Base-by-base conservation (phyloP, 768 basidiomycete species). In the Coprinopsis strossmayeri region DNA sequence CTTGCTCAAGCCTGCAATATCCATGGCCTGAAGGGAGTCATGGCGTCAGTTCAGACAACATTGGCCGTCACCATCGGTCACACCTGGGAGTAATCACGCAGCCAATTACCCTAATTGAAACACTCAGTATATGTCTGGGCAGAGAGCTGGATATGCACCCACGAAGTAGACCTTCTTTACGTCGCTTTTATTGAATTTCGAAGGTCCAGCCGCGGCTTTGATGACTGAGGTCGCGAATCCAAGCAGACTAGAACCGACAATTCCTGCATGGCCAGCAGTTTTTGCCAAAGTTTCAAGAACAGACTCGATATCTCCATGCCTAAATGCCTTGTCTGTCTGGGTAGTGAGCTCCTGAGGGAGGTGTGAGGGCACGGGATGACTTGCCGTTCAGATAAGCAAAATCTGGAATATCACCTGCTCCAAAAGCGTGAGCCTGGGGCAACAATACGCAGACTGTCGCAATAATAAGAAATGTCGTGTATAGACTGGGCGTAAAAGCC, bases 231-330 rank as follows among this genome's bases (percentile, higher is more conserved):
- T 64, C 0, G 80, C 78, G 47, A 81, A 67, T 3, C 72, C 70
- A 17, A 85, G 58, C 47, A 84, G 64, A 30, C 79, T 68, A 26
- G 68, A 71, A 24, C 73, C 73, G 11, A 66, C 67, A 20, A 63
- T 53, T 11, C 68, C 69, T 23, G 63, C 65, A 48, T 68, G 66
- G 13, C 78, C 77, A 9, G 71, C 77, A 32, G 71, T 69, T 59
- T 84, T 85, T 45, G 73, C 72, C 4, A 84, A 64, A n/a, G 70
- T 72, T 28, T 74, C 72, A 23, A 87, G 73, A 53, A 83, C 72
- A 57, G 78, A 77, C 66, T 87, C 84, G 42, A 87, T 86, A 58
- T 88, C 86, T 12, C 84, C 83, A 69, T 87, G 84, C 44, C 84
- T 70, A 64, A 82, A 88, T 0, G 85, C 84, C 61, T 83, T 86